Conservation (phyloP, 1,139 yeast genomes). For the Casaregolazyma suthepensis region DNA sequence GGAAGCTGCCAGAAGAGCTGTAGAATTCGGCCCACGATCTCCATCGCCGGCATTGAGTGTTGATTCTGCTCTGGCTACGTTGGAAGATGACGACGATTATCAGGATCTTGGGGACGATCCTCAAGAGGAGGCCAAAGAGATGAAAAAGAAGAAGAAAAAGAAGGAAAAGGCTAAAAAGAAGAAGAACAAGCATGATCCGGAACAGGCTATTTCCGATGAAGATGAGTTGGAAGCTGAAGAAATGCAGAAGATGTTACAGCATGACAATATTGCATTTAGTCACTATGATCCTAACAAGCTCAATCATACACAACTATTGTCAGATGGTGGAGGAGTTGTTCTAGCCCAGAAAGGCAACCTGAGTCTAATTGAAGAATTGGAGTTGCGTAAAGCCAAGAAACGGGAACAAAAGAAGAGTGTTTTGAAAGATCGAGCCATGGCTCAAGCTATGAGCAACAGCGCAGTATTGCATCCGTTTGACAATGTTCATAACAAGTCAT, state of each 20-base stretch:
- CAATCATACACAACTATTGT: conserved; percentile 2
- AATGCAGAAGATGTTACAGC: conserved; percentile 5
- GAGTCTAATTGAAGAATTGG: conserved; percentile 34
- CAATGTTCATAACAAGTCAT: conserved; percentile 21
- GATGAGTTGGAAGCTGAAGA: conserved; percentile 11
- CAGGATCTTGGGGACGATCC: conserved; percentile 16
- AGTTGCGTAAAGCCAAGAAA: conserved; percentile 33
- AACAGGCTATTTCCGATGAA: conserved; percentile 11
- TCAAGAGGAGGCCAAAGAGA: conserved; percentile 14
- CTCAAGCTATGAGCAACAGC: conserved; percentile 16
- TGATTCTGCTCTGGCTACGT: conserved; percentile 28
- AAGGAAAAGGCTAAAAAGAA: background rate
- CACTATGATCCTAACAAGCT: conserved; percentile 27
- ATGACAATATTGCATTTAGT: conserved; percentile 28
- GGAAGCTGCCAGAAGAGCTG: conserved; percentile 4
- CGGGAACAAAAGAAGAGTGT: conserved; percentile 25
- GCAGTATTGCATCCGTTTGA: conserved; percentile 29
- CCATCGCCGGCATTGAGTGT: conserved; percentile 11
- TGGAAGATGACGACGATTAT: conserved; percentile 20
- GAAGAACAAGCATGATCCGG: conserved; percentile 10
- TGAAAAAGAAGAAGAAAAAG: conserved; percentile 3
- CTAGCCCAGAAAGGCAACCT: conserved; percentile 22
- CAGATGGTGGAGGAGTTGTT: conserved; percentile 4
- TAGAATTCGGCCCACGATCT: background rate
- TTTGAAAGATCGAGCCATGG: conserved; percentile 22